These are phyloP conservation scores for Silene coronaria DNA, from an alignment of 179 eudicot genomes.

Conservation along the genomic window DNA sequence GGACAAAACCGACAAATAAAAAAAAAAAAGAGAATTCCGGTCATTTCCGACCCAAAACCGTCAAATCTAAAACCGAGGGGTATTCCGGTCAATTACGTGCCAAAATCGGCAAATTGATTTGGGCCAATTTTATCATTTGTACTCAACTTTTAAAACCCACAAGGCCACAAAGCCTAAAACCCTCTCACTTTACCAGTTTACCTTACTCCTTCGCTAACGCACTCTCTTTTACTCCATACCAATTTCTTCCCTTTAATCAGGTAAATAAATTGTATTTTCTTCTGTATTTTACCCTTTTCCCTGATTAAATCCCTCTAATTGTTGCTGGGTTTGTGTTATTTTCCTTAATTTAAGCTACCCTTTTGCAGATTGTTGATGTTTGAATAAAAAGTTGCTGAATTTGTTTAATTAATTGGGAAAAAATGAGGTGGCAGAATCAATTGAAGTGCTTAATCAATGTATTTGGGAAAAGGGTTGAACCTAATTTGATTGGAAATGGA, in stretches of 20 bases:
- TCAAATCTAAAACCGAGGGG: too few relatives aligned
- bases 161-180: not conserved
- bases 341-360: not conserved
- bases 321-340: not conserved
- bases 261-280: not conserved
- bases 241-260: not conserved
- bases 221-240: not conserved
- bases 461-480: constrained; percentile 47
- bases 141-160: too few relatives aligned
- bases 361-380: constrained; percentile 14
- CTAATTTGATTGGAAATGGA: constrained; percentile 29
- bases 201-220: not conserved
- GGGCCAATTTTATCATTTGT: too few relatives aligned
- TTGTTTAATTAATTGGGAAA: constrained; percentile 16
- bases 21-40: too few relatives aligned
- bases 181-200: not conserved
- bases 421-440: constrained; percentile 62
- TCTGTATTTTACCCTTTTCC: not conserved
- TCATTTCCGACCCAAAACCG: too few relatives aligned
- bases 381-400: constrained; percentile 7
- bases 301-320: not conserved
- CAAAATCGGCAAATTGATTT: too few relatives aligned
- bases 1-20: too few relatives aligned
- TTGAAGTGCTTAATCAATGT: constrained; percentile 38
- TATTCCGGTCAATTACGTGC: too few relatives aligned